Evolutionary conservation across 2,329 filamentous ascomycete species (phyloP), one percentile per base, ranked within the genome.

Genomic region (Penicillium aurantiogriseum): DNA sequence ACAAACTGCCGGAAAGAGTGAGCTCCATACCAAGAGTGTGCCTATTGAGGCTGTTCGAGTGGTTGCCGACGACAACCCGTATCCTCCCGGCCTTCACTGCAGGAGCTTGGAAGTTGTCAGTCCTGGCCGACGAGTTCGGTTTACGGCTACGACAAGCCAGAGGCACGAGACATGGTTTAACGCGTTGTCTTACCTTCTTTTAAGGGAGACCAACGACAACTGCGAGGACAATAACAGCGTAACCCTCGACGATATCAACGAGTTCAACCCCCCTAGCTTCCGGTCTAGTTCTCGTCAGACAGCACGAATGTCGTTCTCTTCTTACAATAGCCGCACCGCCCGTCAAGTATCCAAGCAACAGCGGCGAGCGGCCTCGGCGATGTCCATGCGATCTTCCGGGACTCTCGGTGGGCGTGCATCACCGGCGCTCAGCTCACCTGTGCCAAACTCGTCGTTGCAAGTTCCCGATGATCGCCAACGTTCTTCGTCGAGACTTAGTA

Each of bases 121-220:
- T 1, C 92, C 92, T 21, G 92, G 92, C 49, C 87, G 94, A 63
- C 87, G 87, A 17, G 86, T 99, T 76, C 93, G 96, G 75, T 96
- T 99, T 65, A 99, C 94, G 1, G 95, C 93, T 61, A 88, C 91
- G 2, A 99, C 94, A 3, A 90, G 91, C 38, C 92, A 97, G 72
- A 85, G 94, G 59, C 94, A 99, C 70, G 94, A 99, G 78, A 97
- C 92, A 0, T 99, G 94, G 94, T 96, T 94, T 82, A 97, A 97
- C 70, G 92, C 94, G 0, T 81, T 99, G 54, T 96, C 91, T 1
- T 99, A 99, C 72, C 83, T 99, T 15, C 83, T 97, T 36, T 82
- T 96, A 31, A 87, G 92, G 45, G 92, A 88, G 27, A 82, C 85
- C 33, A 79, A 76, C 27, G 74, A 82, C 17, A 79, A 80, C 47